Evolutionary conservation across 2,329 filamentous ascomycete species (phyloP).

Genomic region (Fusarium caatingaense): DNA sequence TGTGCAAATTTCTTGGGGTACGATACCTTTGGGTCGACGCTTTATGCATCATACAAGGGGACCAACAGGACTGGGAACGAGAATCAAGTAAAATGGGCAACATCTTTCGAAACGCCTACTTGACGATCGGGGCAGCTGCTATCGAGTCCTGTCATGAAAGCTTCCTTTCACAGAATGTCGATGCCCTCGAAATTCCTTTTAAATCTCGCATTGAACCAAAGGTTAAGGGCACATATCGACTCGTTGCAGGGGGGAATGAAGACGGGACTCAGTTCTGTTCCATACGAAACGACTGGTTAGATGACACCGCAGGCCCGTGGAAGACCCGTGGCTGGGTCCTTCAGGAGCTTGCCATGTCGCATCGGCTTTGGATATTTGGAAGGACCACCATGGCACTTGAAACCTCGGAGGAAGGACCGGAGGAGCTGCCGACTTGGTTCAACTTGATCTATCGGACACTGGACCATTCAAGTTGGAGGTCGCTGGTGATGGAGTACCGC

Average conservation of each 20-base stretch:
- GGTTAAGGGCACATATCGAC: not conserved
- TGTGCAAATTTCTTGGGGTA: not conserved
- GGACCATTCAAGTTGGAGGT: not conserved
- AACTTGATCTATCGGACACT: too few species aligned
- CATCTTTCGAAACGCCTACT: not conserved
- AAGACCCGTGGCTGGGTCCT: not conserved
- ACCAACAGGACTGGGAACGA: not conserved
- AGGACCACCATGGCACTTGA: not conserved
- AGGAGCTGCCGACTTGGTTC: too few species aligned
- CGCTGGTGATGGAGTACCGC: rapidly evolving
- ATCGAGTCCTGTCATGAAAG: not conserved
- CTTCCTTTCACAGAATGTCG: not conserved
- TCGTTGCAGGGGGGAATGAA: not conserved
- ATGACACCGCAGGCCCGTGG: too few species aligned
- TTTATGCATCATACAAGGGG: not conserved
- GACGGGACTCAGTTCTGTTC: too few species aligned
- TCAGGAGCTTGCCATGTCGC: not conserved
- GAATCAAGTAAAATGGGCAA: not conserved
- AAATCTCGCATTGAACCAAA: not conserved
- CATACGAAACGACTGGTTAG: too few species aligned
- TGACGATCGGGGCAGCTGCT: not conserved
- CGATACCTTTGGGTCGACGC: not conserved
- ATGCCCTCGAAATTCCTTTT: not conserved
- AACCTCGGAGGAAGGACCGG: rapidly evolving
- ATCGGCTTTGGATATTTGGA: not conserved